phyloP scores from a whole-genome alignment of 495 filamentous ascomycete species.

The Podospora pseudoanserina region DNA sequence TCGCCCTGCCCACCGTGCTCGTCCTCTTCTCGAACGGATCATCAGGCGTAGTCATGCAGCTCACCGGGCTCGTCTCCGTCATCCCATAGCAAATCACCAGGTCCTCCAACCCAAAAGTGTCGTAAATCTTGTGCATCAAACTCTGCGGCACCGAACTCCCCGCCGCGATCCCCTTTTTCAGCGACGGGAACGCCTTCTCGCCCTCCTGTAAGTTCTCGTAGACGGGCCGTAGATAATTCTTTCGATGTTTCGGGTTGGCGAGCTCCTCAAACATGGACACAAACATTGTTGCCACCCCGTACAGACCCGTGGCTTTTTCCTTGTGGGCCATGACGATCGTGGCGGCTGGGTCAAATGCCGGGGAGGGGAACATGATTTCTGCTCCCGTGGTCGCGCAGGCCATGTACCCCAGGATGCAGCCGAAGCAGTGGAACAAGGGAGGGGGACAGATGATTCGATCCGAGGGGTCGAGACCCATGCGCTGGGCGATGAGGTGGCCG shows the following conservation, averaged over 20 bases:
- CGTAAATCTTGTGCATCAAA: constrained; percentile 78
- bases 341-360: constrained; percentile 79
- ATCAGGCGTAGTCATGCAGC: constrained; percentile 79
- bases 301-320: constrained; percentile 76
- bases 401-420: constrained; percentile 87
- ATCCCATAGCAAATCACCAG: constrained; percentile 97
- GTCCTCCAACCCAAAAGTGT: constrained; percentile 71
- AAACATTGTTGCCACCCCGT: constrained; percentile 97
- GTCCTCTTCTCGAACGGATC: constrained; percentile 80
- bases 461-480: constrained; percentile 58
- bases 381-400: constrained; percentile 86
- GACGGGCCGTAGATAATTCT: neutral
- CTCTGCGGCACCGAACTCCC: constrained; percentile 78
- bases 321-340: constrained; percentile 68
- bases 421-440: constrained; percentile 80
- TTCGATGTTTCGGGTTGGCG: constrained; percentile 41
- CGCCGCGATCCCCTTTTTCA: constrained; percentile 89
- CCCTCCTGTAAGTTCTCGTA: neutral
- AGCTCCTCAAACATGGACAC: constrained; percentile 78
- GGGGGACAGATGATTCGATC: constrained; percentile 68
- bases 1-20: constrained; percentile 66
- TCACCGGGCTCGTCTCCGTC: constrained; percentile 95
- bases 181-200: constrained; percentile 37
- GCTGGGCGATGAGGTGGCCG: constrained; percentile 63
- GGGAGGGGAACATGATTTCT: constrained; percentile 78